Base-by-base conservation (phyloP, 164 flowering plant species). In the Macadamia tetraphylla region DNA sequence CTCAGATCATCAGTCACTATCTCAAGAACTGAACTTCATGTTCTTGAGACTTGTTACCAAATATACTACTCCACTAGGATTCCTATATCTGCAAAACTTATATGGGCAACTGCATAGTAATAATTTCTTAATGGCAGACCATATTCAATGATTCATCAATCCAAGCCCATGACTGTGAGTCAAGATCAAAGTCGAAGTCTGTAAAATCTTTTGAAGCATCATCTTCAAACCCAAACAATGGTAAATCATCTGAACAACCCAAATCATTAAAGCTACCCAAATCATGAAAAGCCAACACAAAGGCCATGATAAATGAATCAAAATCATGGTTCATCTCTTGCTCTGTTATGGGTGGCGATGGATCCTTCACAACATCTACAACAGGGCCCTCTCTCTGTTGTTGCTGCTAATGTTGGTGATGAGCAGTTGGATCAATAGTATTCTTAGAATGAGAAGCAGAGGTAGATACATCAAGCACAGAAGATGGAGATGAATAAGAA, bases 71-170 rank as follows among this genome's bases (percentile, higher is more conserved):
- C 42, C n/a, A 72, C 66, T 65, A 65, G 14, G 58, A 68, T n/a
- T 65, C 64, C n/a, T n/a, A n/a, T 79, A 78, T 72, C 86, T 84
- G 83, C 86, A 88, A n/a, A n/a, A n/a, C n/a, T n/a, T n/a, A n/a
- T n/a, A n/a, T n/a, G n/a, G n/a, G n/a, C n/a, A n/a, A n/a, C n/a
- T n/a, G n/a, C n/a, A n/a, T n/a, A n/a, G n/a, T n/a, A n/a, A n/a
- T n/a, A n/a, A n/a, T n/a, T n/a, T n/a, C n/a, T n/a, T n/a, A n/a
- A n/a, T n/a, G n/a, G n/a, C n/a, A n/a, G n/a, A n/a, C n/a, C n/a
- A n/a, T n/a, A n/a, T n/a, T n/a, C n/a, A n/a, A n/a, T n/a, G n/a
- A n/a, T n/a, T n/a, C n/a, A n/a, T n/a, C n/a, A n/a, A n/a, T n/a
- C n/a, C n/a, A n/a, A n/a, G n/a, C n/a, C n/a, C n/a, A n/a, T n/a